These are phyloP conservation scores for Sugiyamaella castrensis DNA, from an alignment of 1,139 yeast genomes.

Conservation along the genomic window DNA sequence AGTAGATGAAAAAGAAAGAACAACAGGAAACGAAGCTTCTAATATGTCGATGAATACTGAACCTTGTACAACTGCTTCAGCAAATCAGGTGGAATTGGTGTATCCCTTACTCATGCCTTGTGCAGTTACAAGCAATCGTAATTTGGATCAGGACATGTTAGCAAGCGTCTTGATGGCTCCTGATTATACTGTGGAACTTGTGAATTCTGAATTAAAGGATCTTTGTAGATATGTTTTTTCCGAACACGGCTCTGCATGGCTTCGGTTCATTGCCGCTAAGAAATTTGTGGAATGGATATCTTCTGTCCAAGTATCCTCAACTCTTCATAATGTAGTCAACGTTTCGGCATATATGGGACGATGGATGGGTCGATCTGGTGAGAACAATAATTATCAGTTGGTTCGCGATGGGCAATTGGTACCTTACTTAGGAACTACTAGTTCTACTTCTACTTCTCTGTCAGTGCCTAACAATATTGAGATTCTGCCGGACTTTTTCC, in stretches of 20 bases:
- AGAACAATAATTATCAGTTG: neutral
- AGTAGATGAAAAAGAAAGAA: neutral
- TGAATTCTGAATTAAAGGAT: conserved; percentile 24
- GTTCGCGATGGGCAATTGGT: neutral
- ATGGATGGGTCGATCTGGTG: no score
- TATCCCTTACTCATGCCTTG: conserved; percentile 24
- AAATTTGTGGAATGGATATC: conserved; percentile 29
- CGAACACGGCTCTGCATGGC: conserved; percentile 34
- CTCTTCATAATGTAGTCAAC: neutral
- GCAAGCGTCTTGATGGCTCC: conserved; percentile 32
- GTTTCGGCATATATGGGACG: no score
- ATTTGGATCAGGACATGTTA: conserved; percentile 27
- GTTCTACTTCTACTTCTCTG: neutral
- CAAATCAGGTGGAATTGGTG: conserved; percentile 7
- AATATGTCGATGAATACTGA: conserved; percentile 2
- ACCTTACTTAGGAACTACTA: neutral
- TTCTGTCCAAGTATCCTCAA: conserved; percentile 7
- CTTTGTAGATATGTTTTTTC: conserved; percentile 28
- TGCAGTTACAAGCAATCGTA: conserved; percentile 27
- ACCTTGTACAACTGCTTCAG: conserved; percentile 10
- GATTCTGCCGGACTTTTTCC: conserved; percentile 9
- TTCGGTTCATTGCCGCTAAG: conserved; percentile 31
- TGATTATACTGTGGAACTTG: conserved; percentile 26
- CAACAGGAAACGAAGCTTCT: no score
- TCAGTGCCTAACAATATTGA: conserved; percentile 2